Percentiles rank a stretch among this genome's conserved stretches.
Evolutionary conservation across 202 grass and related monocot species (phyloP).

Genomic region (Cymbopogon flexuosus): DNA sequence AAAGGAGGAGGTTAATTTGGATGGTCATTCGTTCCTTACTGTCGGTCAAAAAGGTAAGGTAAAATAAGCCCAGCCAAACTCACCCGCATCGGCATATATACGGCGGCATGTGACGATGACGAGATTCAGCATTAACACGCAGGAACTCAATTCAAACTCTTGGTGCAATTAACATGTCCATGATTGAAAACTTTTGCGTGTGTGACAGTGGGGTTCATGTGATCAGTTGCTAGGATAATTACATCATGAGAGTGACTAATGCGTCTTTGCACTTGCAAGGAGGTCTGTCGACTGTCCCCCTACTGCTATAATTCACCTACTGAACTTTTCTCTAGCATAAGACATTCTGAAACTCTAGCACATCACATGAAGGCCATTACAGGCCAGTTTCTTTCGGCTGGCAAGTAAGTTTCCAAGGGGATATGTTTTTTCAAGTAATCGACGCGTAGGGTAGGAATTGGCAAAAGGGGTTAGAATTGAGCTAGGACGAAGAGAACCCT

Average conservation of each 20-base stretch:
- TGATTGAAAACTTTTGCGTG: constrained; percentile 32
- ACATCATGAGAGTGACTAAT: constrained; percentile 43
- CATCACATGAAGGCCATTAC: constrained; percentile 49
- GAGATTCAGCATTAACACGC: constrained; percentile 12
- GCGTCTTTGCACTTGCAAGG: constrained; percentile 33
- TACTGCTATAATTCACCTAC: constrained; percentile 25
- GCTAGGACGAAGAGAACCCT: constrained; percentile 33
- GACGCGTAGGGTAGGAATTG: constrained; percentile 36
- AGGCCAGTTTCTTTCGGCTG: constrained; percentile 21
- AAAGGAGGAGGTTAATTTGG: neutral
- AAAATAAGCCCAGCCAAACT: constrained; percentile 4
- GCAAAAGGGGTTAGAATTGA: constrained; percentile 21
- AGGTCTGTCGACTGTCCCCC: constrained; percentile 18
- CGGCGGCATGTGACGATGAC: constrained; percentile 35
- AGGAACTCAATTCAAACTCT: constrained; percentile 22
- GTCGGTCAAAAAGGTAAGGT: neutral
- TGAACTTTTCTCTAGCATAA: constrained; percentile 13
- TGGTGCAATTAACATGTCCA: neutral
- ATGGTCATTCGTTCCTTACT: neutral
- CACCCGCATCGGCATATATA: neutral
- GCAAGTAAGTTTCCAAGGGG: constrained; percentile 28
- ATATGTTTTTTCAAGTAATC: constrained; percentile 29
- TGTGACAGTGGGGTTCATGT: constrained; percentile 43
- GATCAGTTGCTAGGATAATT: constrained; percentile 37
- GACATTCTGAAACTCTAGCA: constrained; percentile 34